phyloP scores from a whole-genome alignment of 169 alveolate species.

The Plasmodium chabaudi region DNA sequence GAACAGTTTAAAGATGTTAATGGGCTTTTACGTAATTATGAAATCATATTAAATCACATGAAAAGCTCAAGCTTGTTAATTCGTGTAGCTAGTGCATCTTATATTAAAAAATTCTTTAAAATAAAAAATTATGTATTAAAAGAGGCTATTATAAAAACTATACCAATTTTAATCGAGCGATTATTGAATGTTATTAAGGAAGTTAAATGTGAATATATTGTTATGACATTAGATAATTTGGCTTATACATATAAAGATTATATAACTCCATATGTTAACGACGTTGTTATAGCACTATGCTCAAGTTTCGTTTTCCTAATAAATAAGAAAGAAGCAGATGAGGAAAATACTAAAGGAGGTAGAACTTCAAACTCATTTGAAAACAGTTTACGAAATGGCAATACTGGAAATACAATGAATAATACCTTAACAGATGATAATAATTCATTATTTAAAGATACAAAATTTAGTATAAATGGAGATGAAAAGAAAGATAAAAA shows the following conservation, averaged over 20 bases:
- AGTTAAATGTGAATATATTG: constrained; percentile 68
- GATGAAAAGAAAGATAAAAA: constrained; percentile 48
- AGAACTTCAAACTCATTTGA: constrained; percentile 16
- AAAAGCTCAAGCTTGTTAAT: constrained; percentile 33
- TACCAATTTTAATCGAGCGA: constrained; percentile 58
- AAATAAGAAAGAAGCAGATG: constrained; percentile 53
- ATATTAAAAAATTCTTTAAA: constrained; percentile 61
- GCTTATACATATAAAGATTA: constrained; percentile 66
- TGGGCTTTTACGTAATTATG: constrained; percentile 34
- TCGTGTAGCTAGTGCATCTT: constrained; percentile 73
- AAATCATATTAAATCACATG: constrained; percentile 55
- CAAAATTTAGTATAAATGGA: background rate
- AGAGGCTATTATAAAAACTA: constrained; percentile 43
- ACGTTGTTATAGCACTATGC: constrained; percentile 52
- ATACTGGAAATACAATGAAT: background rate
- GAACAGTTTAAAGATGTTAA: constrained; percentile 40
- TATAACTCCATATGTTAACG: constrained; percentile 68
- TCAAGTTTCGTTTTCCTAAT: constrained; percentile 50
- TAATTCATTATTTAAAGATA: constrained; percentile 7
- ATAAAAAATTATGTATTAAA: constrained; percentile 51
- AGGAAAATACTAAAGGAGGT: constrained; percentile 3
- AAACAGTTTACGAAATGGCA: constrained; percentile 10
- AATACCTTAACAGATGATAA: background rate
- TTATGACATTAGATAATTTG: constrained; percentile 67
- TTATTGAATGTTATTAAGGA: constrained; percentile 60